phyloP scores from a whole-genome alignment of 2,329 filamentous ascomycete species.

The Sarocladium strictum region DNA sequence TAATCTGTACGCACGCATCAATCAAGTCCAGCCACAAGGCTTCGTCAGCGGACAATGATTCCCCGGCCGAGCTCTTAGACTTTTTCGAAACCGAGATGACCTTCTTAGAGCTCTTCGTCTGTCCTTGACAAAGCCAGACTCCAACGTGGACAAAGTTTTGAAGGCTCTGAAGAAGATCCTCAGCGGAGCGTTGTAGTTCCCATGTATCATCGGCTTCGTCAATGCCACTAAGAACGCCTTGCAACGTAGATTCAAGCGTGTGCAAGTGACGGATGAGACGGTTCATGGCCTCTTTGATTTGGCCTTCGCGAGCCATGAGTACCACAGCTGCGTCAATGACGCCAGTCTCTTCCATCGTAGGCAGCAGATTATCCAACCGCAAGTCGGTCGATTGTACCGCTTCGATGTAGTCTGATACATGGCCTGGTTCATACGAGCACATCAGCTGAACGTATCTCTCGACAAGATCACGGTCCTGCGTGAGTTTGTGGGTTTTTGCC shows the following conservation, averaged over 20 bases:
- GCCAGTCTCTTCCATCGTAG: slow-evolving; percentile 81
- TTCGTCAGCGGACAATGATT: slow-evolving; percentile 47
- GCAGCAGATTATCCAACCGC: slow-evolving; percentile 71
- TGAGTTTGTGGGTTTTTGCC: slow-evolving; percentile 9
- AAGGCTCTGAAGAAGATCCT: slow-evolving; percentile 69
- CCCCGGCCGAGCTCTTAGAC: slow-evolving; percentile 36
- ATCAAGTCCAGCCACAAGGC: slow-evolving; percentile 56
- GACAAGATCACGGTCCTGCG: slow-evolving; percentile 55
- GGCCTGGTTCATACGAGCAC: slow-evolving; percentile 75
- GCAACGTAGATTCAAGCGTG: slow-evolving; percentile 72
- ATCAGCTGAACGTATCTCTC: slow-evolving; percentile 88
- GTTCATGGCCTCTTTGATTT: slow-evolving; percentile 76
- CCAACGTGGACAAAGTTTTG: slow-evolving; percentile 90
- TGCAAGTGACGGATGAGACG: slow-evolving; percentile 75
- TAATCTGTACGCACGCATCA: slow-evolving; percentile 56
- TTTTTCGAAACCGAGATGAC: slow-evolving; percentile 43
- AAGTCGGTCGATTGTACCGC: slow-evolving; percentile 71
- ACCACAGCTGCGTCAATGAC: slow-evolving; percentile 91
- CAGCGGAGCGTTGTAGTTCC: slow-evolving; percentile 55
- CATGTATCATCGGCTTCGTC: slow-evolving; percentile 44
- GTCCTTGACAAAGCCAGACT: slow-evolving; percentile 89
- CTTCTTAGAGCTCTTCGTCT: slow-evolving; percentile 57
- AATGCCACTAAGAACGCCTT: slow-evolving; percentile 62
- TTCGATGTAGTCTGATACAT: slow-evolving; percentile 82
- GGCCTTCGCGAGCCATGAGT: slow-evolving; percentile 82